Evolutionary conservation across 78 protist genomes (phyloP).

Genomic region (Dictyostelium brefeldianum): DNA sequence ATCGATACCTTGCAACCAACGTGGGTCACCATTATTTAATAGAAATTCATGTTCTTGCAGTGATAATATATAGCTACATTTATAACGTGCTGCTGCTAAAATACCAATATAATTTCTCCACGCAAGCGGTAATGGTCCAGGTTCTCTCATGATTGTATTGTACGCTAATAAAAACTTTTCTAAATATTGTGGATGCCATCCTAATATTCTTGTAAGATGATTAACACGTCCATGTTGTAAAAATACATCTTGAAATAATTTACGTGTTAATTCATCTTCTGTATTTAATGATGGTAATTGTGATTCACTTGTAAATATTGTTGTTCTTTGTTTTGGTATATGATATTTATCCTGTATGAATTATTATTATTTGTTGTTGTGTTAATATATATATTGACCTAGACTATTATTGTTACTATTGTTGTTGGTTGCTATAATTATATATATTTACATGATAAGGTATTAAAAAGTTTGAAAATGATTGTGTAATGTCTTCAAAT

Average conservation of each 20-base stretch:
- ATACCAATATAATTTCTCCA: conserved; percentile 88
- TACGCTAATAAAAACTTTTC: conserved; percentile 60
- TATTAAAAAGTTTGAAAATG: conserved; percentile 49
- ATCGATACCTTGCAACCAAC: conserved; percentile 88
- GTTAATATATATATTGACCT: too few relatives aligned
- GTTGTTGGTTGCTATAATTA: background rate
- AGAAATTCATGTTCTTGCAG: conserved; percentile 88
- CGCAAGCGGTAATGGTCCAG: conserved; percentile 84
- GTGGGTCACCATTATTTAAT: conserved; percentile 81
- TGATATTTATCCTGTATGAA: conserved; percentile 74
- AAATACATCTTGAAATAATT: conserved; percentile 77
- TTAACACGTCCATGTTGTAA: conserved; percentile 71
- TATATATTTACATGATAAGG: conserved; percentile 30
- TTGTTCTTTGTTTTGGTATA: conserved; percentile 76
- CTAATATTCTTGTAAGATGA: conserved; percentile 65
- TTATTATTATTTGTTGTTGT: too few relatives aligned
- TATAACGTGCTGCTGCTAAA: conserved; percentile 75
- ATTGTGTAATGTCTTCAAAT: conserved; percentile 50
- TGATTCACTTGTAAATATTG: conserved; percentile 51
- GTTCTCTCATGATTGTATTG: conserved; percentile 84
- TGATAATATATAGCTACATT: conserved; percentile 76
- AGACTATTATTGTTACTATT: background rate
- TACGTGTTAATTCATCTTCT: conserved; percentile 62
- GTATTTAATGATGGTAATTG: conserved; percentile 65
- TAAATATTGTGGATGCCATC: conserved; percentile 81